Evolutionary conservation across 352 stramenopile genomes (phyloP), one percentile per base, ranked within the genome.

Genomic region (Globisporangium takayamanum): DNA sequence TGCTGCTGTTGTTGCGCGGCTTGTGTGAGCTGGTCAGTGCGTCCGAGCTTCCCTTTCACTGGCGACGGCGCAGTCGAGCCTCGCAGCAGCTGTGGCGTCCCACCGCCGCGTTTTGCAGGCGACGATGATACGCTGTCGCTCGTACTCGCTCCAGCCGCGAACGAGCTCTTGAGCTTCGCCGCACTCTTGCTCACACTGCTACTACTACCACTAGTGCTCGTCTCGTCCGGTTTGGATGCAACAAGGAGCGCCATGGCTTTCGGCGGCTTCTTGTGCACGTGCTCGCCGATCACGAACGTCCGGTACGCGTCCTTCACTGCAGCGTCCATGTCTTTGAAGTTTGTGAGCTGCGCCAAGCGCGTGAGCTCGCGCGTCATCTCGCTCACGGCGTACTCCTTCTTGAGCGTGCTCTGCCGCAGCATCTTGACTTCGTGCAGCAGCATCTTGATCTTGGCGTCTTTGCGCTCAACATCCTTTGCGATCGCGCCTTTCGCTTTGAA

Each of bases 301-400:
- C 77, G 85, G 62, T 92, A 92, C 1, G 81, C 80, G 44, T 92
- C 81, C 60, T 94, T 94, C 15, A 94, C 81, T 0, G 84, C 84
- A 3, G 67, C 73, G 22, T 92, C 84, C n/a, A 92, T 68, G 18
- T 94, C 84, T 51, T 92, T 94, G 22, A 76, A 69, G 50, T 90
- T 91, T 8, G 76, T 84, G 53, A 92, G 71, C 45, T 92, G 78
- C 4, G 78, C 73, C 10, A 94, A 72, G 6, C 78, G 73, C 18
- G 78, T 76, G 47, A 94, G 84, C 52, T 92, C 81, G 7, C 84
- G 82, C 2, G 79, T 82, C 80, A 94, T 92, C 56, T 88, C 84
- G 50, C 78, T 81, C 55, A 89, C 78, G 0, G 73, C 69, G 41
- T 89, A 92, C 39, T 94, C 82, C 39, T 91, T 89, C 59, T 94